Percentiles rank a stretch among this genome's conserved stretches.
These are phyloP conservation scores for Puccinia polysora DNA, from an alignment of 1,284 basidiomycete genomes.

Conservation along the genomic window DNA sequence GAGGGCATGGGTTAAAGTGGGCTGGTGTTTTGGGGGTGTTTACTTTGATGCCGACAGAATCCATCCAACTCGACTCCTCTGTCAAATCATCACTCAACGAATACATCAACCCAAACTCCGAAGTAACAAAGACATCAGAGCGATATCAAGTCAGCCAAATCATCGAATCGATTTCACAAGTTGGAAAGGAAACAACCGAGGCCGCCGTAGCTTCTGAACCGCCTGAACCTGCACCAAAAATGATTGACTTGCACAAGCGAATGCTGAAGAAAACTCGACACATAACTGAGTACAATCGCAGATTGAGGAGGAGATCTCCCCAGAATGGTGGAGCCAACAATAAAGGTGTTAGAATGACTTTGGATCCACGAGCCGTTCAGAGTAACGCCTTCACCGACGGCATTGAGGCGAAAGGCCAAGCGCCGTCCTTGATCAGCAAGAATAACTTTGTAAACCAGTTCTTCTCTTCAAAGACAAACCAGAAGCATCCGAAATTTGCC, in stretches of 20 bases:
- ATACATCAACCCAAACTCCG: too few relatives aligned
- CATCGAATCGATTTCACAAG: background rate
- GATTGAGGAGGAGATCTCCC: constrained; percentile 2
- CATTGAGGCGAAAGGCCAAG: background rate
- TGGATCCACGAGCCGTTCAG: constrained; percentile 11
- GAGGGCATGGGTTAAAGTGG: too few relatives aligned
- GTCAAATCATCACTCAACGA: too few relatives aligned
- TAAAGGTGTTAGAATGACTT: background rate
- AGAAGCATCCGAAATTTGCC: background rate
- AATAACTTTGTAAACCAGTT: constrained; percentile 31
- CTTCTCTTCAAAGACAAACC: background rate
- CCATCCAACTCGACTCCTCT: too few relatives aligned
- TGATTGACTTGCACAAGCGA: constrained; percentile 8
- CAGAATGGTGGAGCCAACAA: background rate
- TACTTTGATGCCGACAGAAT: too few relatives aligned
- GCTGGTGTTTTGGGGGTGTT: too few relatives aligned
- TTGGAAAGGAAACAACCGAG: background rate
- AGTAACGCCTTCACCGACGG: background rate
- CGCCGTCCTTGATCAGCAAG: constrained; percentile 31
- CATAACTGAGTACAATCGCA: background rate
- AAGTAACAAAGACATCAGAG: too few relatives aligned
- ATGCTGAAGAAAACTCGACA: constrained; percentile 26
- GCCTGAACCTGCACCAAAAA: background rate
- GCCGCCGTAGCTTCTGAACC: background rate
- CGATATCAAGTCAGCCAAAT: too few relatives aligned